phyloP scores from a whole-genome alignment of 129 eudicot species.

The Logfia minima region DNA sequence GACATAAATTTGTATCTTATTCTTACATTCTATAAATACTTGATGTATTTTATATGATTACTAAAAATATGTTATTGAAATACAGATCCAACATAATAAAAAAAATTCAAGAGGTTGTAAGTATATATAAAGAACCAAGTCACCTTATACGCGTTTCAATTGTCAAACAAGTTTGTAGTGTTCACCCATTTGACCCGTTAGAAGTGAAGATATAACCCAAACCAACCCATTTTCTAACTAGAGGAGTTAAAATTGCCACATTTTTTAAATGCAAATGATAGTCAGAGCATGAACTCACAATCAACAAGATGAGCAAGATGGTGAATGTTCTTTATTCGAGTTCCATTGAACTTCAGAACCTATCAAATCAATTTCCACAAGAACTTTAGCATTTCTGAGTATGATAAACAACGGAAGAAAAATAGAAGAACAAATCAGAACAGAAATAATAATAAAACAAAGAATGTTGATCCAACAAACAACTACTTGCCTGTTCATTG shows the following conservation, averaged over 20 bases:
- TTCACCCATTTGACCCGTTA: conserved; percentile 1
- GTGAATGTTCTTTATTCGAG: conserved; percentile 73
- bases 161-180: not conserved
- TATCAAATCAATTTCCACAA: conserved; percentile 31
- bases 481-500: conserved; percentile 83
- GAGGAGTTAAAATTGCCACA: not conserved
- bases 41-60: not conserved
- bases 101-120: not conserved
- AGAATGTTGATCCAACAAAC: conserved; percentile 6
- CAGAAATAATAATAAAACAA: not conserved
- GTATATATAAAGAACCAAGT: not conserved
- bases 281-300: conserved; percentile 52
- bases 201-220: not conserved
- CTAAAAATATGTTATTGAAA: too few relatives aligned
- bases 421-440: not conserved
- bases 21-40: not conserved
- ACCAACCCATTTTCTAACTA: not conserved
- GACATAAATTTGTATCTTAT: not conserved
- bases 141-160: not conserved
- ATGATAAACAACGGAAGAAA: not conserved
- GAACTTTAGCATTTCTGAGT: conserved; percentile 13
- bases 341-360: conserved; percentile 91
- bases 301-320: conserved; percentile 94
- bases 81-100: not conserved
- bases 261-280: not conserved